phyloP scores from a whole-genome alignment of 495 filamentous ascomycete species.

The Parathielavia hyrcaniae region DNA sequence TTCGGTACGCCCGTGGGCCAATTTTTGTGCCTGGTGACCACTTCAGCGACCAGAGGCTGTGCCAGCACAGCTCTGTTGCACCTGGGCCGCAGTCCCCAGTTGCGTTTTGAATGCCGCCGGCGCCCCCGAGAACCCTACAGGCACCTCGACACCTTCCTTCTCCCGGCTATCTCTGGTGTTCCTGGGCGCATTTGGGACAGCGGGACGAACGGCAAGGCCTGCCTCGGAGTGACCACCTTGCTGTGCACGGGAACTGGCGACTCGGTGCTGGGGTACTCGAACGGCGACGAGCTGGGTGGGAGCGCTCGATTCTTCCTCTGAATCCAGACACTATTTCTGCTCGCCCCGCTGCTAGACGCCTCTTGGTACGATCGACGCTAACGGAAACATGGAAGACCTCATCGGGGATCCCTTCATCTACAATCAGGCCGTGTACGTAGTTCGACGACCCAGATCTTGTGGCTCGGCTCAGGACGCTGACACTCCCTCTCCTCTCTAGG shows the following conservation, averaged over 20 bases:
- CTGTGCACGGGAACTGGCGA: slow-evolving; percentile 7
- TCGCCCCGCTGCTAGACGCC: slow-evolving; percentile 1
- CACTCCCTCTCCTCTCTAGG: slow-evolving; percentile 23
- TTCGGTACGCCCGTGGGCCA: not conserved
- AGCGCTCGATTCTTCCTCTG: not conserved
- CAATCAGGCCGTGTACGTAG: slow-evolving; percentile 40
- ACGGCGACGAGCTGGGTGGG: not conserved
- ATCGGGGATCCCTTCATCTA: slow-evolving; percentile 44
- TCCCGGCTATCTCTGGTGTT: not conserved
- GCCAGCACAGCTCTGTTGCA: slow-evolving; percentile 1
- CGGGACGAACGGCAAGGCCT: not conserved
- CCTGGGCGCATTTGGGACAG: not conserved
- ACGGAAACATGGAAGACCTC: slow-evolving; percentile 31
- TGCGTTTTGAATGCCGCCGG: not conserved
- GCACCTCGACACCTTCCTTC: not conserved
- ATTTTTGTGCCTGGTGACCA: slow-evolving; percentile 1
- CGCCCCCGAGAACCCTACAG: not conserved
- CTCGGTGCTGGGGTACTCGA: not conserved
- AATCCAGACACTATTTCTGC: slow-evolving; percentile 7
- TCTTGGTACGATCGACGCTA: slow-evolving; percentile 18
- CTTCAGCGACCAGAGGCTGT: not conserved
- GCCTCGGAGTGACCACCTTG: slow-evolving; percentile 1
- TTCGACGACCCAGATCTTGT: not conserved
- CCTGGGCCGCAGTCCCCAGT: not conserved
- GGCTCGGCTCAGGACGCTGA: not conserved